Evolutionary conservation across 108 stramenopile species (phyloP), one percentile per base, ranked within the genome.

Genomic region (Mediolabrus comicus): DNA sequence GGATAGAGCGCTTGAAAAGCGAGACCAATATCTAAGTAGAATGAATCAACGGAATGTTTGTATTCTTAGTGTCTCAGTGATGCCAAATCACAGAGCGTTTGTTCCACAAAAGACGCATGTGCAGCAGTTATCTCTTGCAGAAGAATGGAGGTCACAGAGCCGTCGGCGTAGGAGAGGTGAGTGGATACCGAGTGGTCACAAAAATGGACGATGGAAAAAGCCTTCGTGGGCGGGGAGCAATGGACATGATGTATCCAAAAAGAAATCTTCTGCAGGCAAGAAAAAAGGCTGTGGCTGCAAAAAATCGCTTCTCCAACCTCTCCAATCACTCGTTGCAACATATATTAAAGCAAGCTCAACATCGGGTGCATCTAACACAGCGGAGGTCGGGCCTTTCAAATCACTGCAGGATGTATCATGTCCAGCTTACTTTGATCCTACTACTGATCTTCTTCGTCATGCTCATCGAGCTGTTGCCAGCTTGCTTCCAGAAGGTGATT

Each of bases 401-500:
- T 73, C 72, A 13, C 65, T 73, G 12, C 59, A 35, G 30, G 32
- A 77, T 38, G 55, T 77, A 11, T n/a, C 51, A 31, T 77, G 71
- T 68, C 72, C 76, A 22, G 24, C 53, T 14, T 80, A 70, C 14
- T 31, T 62, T 8, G 33, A 62, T 19, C 79, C 79, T 10, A 64
- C 72, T 5, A 7, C 35, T n/a, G 53, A 35, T 24, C 43, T 80
- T 28, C 74, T 80, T 11, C 17, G 24, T 43, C 59, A 28, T 31
- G 79, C 79, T 36, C 74, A 75, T 32, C 22, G 17, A 33, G 77
- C 73, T 35, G 51, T 74, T 22, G 19, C 39, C 22, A 32, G 27
- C 36, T 58, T 74, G 33, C 74, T 80, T 27, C 79, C 79, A 19
- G 38, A 68, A 12, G 79, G 74, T 10, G 79, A 80, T 57, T 74